phyloP scores from a whole-genome alignment of 176 grass and related monocot species.

The Bromus sterilis region DNA sequence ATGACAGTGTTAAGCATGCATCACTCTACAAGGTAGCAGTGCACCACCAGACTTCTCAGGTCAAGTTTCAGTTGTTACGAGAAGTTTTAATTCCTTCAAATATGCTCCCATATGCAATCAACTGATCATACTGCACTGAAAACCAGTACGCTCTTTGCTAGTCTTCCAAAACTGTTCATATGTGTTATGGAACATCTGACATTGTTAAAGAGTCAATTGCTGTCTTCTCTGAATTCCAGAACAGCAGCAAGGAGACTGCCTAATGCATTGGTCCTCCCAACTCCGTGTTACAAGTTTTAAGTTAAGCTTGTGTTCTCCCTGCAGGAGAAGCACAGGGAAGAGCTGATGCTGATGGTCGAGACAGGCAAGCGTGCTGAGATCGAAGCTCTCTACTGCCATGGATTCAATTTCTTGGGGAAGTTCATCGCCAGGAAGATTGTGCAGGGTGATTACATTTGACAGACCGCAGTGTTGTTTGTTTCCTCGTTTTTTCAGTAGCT shows the following conservation, averaged over 20 bases:
- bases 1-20: not conserved
- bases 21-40: not conserved
- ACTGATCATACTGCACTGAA: not conserved
- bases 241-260: not conserved
- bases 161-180: not conserved
- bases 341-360: conserved; percentile 67
- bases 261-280: not conserved
- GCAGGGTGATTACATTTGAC: conserved; percentile 82
- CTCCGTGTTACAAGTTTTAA: not conserved
- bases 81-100: not conserved
- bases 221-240: not conserved
- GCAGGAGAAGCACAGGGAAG: conserved; percentile 56
- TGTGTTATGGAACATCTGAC: not conserved
- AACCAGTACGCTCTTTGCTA: not conserved
- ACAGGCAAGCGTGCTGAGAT: conserved; percentile 67
- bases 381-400: conserved; percentile 78
- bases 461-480: not conserved
- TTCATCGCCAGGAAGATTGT: conserved; percentile 85
- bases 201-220: not conserved
- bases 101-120: not conserved
- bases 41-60: not conserved
- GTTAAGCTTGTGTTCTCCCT: not conserved
- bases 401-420: conserved; percentile 83
- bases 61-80: not conserved
- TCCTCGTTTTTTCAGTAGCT: not conserved